phyloP scores from a whole-genome alignment of 352 stramenopile genomes.

The Phytophthora melonis region DNA sequence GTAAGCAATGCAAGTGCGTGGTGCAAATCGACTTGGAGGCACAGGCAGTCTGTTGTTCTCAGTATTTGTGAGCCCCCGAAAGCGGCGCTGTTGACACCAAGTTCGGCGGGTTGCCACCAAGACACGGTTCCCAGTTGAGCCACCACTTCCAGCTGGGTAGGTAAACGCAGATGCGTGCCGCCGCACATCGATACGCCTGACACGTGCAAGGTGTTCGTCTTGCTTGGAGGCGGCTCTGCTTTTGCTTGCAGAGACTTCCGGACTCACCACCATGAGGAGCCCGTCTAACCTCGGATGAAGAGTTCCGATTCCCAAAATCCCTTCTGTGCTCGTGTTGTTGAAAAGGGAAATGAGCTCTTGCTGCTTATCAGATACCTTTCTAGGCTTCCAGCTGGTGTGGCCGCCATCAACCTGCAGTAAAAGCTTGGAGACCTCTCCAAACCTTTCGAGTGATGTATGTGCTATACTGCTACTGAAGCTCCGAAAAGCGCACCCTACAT shows the following conservation, averaged over 20 bases:
- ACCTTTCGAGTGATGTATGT: no score
- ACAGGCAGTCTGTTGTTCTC: constrained; percentile 12
- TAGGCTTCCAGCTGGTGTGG: constrained; percentile 13
- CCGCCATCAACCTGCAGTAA: background rate
- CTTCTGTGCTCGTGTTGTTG: constrained; percentile 6
- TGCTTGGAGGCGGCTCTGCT: background rate
- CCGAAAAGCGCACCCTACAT: no score
- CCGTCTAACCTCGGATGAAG: background rate
- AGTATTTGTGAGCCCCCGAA: constrained; percentile 9
- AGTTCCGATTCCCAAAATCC: background rate
- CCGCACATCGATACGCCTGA: background rate
- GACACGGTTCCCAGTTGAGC: constrained; percentile 18
- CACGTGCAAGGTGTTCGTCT: background rate
- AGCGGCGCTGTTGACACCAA: background rate
- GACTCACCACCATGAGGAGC: background rate
- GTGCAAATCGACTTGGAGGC: constrained; percentile 13
- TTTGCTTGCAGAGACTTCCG: constrained; percentile 7
- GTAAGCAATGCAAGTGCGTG: constrained; percentile 9
- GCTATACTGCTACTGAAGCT: no score
- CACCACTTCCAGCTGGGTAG: constrained; percentile 24
- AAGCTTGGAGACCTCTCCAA: background rate
- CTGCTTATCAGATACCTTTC: constrained; percentile 13
- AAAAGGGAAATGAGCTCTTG: background rate
- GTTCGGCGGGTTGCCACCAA: background rate
- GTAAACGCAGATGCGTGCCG: constrained; percentile 9